A percentile compares a stretch with the other conserved stretches of the same genome.
These are phyloP conservation scores for Puccinia coronata DNA, from an alignment of 1,284 basidiomycete species.

Conservation along the genomic window DNA sequence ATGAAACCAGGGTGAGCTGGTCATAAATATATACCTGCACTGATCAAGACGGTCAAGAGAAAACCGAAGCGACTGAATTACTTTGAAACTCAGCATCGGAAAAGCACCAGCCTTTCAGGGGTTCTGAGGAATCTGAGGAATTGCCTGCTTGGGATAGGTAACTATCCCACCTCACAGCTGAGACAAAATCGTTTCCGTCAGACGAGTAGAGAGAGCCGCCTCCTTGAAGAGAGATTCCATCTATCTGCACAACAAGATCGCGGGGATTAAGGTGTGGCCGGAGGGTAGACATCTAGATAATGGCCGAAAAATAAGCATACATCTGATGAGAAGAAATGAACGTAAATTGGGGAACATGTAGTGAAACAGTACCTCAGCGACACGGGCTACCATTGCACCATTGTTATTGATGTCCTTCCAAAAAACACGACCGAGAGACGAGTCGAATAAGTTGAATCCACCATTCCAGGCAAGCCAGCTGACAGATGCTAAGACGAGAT, in stretches of 20 bases:
- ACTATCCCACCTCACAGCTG: slow-evolving; percentile 1
- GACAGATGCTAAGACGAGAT: slow-evolving; percentile 32
- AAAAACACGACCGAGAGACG: slow-evolving; percentile 20
- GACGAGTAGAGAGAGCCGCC: background rate
- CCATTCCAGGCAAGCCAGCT: slow-evolving; percentile 44
- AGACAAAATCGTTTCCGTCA: background rate
- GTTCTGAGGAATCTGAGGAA: background rate
- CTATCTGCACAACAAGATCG: slow-evolving; percentile 31
- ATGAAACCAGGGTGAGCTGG: slow-evolving; percentile 2
- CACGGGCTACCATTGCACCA: slow-evolving; percentile 30
- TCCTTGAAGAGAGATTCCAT: background rate
- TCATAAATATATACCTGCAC: background rate
- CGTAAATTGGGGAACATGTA: background rate
- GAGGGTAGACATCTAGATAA: slow-evolving; percentile 16
- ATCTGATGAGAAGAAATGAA: background rate
- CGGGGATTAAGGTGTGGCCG: background rate
- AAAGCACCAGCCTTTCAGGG: slow-evolving; percentile 26
- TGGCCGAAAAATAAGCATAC: background rate
- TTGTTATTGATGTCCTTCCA: slow-evolving; percentile 17
- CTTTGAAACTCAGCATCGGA: background rate
- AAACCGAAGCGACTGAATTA: background rate
- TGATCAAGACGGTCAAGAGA: background rate
- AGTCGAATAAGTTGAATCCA: slow-evolving; percentile 23
- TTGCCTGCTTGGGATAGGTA: slow-evolving; percentile 4
- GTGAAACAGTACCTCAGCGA: background rate